These are phyloP conservation scores for Cyclanthera cordifolia DNA, from an alignment of 306 rosid species.

Conservation along the genomic window DNA sequence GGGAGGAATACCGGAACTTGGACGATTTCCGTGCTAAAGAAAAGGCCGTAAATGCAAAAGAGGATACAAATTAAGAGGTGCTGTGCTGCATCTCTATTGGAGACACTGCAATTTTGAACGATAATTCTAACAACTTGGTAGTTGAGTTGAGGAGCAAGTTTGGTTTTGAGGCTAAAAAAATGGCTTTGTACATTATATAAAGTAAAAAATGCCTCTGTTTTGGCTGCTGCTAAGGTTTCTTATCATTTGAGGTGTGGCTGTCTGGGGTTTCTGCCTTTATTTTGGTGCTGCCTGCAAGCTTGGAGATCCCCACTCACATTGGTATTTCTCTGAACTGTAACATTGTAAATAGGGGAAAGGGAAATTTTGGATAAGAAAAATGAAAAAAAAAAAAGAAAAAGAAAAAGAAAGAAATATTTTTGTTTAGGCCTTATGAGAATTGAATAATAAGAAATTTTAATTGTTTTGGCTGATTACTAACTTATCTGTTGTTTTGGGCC, in stretches of 20 bases:
- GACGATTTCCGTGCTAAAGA: slow-evolving; percentile 79
- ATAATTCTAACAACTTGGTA: slow-evolving; percentile 7
- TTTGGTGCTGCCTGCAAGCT: slow-evolving; percentile 38
- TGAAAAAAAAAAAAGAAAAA: neutral
- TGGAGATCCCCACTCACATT: slow-evolving; percentile 21
- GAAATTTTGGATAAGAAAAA: slow-evolving; percentile 3
- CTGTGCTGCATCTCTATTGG: neutral
- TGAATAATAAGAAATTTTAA: slow-evolving; percentile 34
- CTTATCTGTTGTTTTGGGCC: neutral
- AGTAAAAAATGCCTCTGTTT: slow-evolving; percentile 22
- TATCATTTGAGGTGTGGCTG: slow-evolving; percentile 11
- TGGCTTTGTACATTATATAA: slow-evolving; percentile 24
- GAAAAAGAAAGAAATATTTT: slow-evolving; percentile 24
- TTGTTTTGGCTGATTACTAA: neutral
- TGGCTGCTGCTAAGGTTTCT: slow-evolving; percentile 9
- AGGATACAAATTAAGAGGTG: slow-evolving; percentile 23
- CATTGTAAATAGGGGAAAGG: slow-evolving; percentile 15
- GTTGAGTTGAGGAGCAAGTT: slow-evolving; percentile 18
- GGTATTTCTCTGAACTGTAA: slow-evolving; percentile 1
- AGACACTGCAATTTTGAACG: slow-evolving; percentile 45
- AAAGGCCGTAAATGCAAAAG: slow-evolving; percentile 30
- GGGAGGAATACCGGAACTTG: slow-evolving; percentile 64
- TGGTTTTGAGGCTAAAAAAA: slow-evolving; percentile 40
- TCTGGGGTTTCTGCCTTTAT: slow-evolving; percentile 32
- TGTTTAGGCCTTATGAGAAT: slow-evolving; percentile 41